Evolutionary conservation across 2,329 filamentous ascomycete genomes (phyloP).

Genomic region (Scedosporium dehoogii): DNA sequence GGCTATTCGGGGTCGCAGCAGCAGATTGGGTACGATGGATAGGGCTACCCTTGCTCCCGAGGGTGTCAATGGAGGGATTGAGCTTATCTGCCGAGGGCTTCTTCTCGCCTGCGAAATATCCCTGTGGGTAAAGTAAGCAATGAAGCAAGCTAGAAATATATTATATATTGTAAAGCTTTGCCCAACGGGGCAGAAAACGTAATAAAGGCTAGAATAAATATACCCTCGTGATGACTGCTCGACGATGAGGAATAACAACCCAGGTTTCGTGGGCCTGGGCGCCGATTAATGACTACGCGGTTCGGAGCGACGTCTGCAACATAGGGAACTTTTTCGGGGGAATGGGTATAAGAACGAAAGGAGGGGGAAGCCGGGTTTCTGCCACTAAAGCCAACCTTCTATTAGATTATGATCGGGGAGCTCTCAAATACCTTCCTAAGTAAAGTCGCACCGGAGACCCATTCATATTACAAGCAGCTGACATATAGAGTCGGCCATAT

Average conservation of each 20-base stretch:
- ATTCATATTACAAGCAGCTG: too few species aligned
- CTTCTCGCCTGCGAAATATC: conserved; percentile 45
- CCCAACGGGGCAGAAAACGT: conserved; percentile 7
- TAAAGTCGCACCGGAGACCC: too few species aligned
- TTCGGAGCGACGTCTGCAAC: conserved; percentile 60
- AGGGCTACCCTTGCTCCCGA: too few species aligned
- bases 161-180: too few species aligned
- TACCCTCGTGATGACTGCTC: conserved; percentile 27
- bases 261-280: conserved; percentile 31
- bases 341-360: conserved; percentile 7
- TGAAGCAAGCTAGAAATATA: not conserved
- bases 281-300: conserved; percentile 48
- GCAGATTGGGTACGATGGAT: conserved; percentile 10
- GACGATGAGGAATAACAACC: conserved; percentile 47
- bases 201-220: conserved; percentile 9
- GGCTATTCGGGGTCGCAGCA: conserved; percentile 13
- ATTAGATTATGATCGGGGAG: too few species aligned
- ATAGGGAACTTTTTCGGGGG: conserved; percentile 39
- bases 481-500: too few species aligned
- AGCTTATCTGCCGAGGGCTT: conserved; percentile 38
- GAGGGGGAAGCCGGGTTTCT: not conserved
- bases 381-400: too few species aligned
- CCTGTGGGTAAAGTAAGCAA: conserved; percentile 25
- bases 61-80: conserved; percentile 17
- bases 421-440: too few species aligned